A percentile compares a stretch with the other conserved stretches of the same genome.
Conservation (phyloP, 441 rosid genomes). For the Euphorbia celastroides region DNA sequence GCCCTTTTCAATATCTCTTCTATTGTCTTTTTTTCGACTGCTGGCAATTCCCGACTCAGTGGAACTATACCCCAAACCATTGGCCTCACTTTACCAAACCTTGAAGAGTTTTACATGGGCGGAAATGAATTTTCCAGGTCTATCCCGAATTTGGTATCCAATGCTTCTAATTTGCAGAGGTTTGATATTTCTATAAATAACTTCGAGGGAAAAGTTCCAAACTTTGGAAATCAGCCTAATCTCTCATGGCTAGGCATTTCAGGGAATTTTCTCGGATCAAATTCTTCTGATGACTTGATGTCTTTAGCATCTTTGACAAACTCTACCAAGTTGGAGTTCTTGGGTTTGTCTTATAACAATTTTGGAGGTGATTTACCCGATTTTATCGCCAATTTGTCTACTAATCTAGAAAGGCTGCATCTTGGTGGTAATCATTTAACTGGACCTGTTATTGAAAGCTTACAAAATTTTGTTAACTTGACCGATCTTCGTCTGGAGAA, state of each 20-base stretch:
- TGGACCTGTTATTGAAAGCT: not conserved
- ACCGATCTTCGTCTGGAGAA: not conserved
- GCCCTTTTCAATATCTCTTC: conserved; percentile 2
- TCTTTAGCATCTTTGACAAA: not conserved
- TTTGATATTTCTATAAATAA: not conserved
- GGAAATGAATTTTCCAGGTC: not conserved
- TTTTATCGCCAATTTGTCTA: conserved; percentile 6
- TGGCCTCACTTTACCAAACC: conserved; percentile 10
- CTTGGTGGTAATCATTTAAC: not conserved
- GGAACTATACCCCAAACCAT: not conserved
- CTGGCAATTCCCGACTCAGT: not conserved
- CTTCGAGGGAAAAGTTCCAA: not conserved
- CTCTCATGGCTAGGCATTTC: not conserved
- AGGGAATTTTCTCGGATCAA: not conserved
- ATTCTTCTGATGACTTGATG: not conserved
- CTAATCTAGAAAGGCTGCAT: not conserved
- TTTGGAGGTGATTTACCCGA: conserved; percentile 6
- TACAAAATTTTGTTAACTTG: not conserved
- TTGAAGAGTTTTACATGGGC: not conserved
- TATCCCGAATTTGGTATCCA: not conserved
- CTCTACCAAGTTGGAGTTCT: not conserved
- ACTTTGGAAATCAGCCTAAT: not conserved
- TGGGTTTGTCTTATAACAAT: not conserved
- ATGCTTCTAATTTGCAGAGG: not conserved
- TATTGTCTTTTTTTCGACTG: not conserved